phyloP scores from a whole-genome alignment of 768 basidiomycete genomes.

The Tricholoma matsutake region DNA sequence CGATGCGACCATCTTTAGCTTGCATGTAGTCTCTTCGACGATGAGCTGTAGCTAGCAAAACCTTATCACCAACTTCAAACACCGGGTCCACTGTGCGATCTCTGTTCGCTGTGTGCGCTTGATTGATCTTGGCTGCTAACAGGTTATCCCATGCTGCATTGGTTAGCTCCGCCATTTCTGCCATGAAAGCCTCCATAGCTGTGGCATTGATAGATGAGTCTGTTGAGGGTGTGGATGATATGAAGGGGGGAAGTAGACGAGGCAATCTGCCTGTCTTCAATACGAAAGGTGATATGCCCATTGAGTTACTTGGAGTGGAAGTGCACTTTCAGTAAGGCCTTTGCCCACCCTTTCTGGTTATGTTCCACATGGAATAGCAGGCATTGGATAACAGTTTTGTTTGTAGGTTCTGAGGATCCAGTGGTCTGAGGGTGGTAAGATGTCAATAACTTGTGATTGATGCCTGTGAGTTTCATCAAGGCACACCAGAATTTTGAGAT shows the following conservation, averaged over 20 bases:
- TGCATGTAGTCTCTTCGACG: too few species aligned
- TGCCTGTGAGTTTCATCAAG: not conserved
- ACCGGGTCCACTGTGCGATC: not conserved
- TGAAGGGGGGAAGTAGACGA: not conserved
- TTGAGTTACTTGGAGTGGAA: not conserved
- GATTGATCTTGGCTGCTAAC: not conserved
- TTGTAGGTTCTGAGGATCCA: not conserved
- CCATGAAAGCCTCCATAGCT: not conserved
- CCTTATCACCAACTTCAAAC: too few species aligned
- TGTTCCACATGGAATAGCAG: too few species aligned
- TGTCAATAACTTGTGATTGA: not conserved
- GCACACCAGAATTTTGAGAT: too few species aligned
- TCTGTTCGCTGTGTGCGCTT: not conserved
- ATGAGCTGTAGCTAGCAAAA: too few species aligned
- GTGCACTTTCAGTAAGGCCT: not conserved
- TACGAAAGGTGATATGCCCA: not conserved
- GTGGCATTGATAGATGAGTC: not conserved
- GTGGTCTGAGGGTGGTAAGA: not conserved
- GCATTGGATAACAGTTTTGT: too few species aligned
- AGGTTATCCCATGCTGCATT: not conserved
- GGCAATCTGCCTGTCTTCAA: not conserved
- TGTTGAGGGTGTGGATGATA: not conserved
- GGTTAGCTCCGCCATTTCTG: not conserved
- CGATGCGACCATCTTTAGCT: too few species aligned
- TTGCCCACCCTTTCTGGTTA: too few species aligned